phyloP scores from a whole-genome alignment of 768 basidiomycete genomes.

The Hypholoma fasciculare region DNA sequence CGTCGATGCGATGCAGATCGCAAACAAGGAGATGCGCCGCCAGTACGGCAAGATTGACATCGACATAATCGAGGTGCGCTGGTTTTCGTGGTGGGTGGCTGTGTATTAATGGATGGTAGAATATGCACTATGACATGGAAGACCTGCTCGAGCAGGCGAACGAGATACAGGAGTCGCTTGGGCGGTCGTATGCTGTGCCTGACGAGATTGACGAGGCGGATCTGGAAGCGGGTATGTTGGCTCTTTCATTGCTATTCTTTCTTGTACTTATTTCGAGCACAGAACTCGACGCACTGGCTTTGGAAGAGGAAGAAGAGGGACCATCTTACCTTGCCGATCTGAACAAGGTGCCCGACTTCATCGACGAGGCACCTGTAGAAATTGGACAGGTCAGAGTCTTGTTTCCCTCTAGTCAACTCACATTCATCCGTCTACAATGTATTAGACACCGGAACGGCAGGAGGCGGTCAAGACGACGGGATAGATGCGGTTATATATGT shows the following conservation, averaged over 20 bases:
- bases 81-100: background rate
- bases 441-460: slow-evolving; percentile 40
- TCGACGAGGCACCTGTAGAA: slow-evolving; percentile 85
- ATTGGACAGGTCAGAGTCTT: slow-evolving; percentile 49
- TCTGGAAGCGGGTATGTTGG: slow-evolving; percentile 81
- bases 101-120: slow-evolving; percentile 41
- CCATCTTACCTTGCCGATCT: slow-evolving; percentile 86
- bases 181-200: slow-evolving; percentile 92
- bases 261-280: background rate
- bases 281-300: slow-evolving; percentile 94
- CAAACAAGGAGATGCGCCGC: slow-evolving; percentile 95
- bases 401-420: background rate
- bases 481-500: slow-evolving; percentile 15
- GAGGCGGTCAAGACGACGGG: slow-evolving; percentile 60
- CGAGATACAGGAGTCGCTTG: slow-evolving; percentile 94
- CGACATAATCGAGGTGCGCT: slow-evolving; percentile 93
- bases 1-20: slow-evolving; percentile 91
- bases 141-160: slow-evolving; percentile 96
- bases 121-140: slow-evolving; percentile 97
- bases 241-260: background rate
- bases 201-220: slow-evolving; percentile 98
- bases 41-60: slow-evolving; percentile 98
- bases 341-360: slow-evolving; percentile 87
- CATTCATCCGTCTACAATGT: slow-evolving; percentile 3
- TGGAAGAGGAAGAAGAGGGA: slow-evolving; percentile 91